Evolutionary conservation across 2,329 filamentous ascomycete genomes (phyloP).

Genomic region (Cercospora sp.): DNA sequence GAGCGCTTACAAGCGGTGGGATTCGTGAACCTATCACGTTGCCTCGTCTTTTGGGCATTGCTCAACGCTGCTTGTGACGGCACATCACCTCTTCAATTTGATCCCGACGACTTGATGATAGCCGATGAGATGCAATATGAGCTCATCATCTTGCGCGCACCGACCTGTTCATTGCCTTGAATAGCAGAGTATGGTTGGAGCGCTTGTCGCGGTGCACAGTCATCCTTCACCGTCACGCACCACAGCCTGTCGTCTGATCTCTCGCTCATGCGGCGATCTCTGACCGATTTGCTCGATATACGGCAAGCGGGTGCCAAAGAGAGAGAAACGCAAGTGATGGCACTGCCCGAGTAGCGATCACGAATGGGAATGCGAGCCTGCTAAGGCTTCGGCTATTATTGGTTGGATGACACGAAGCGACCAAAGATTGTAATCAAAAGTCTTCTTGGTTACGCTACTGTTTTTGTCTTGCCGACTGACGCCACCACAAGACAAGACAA

Average conservation of each 20-base stretch:
- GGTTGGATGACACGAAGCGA: neutral
- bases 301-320: neutral
- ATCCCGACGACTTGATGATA: neutral
- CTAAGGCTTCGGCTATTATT: neutral
- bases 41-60: constrained; percentile 10
- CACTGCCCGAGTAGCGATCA: neutral
- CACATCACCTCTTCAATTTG: neutral
- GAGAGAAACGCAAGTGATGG: neutral
- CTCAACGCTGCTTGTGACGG: constrained; percentile 2
- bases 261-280: neutral
- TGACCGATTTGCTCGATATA: neutral
- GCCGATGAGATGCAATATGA: neutral
- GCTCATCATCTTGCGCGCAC: neutral
- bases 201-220: neutral
- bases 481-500: neutral
- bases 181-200: neutral
- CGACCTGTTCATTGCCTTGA: neutral
- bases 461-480: neutral
- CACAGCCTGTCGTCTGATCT: neutral
- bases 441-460: neutral
- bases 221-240: neutral
- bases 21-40: neutral
- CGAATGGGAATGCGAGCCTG: neutral
- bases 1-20: neutral
- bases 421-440: neutral